These are phyloP conservation scores for Zygotorulaspora danielsina DNA, from an alignment of 805 yeast species.

Conservation along the genomic window DNA sequence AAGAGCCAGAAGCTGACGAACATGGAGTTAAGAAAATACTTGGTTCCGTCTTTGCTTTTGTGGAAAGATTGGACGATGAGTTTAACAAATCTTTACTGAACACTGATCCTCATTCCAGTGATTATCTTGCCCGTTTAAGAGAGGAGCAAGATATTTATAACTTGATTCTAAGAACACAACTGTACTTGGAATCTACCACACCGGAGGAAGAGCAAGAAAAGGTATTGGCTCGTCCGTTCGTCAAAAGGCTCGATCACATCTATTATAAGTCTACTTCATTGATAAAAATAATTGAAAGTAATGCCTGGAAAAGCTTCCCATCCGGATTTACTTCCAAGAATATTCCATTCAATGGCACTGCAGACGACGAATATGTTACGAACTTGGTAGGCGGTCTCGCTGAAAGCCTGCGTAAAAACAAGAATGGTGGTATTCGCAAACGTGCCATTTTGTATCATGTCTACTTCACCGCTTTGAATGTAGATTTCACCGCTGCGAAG, in stretches of 20 bases:
- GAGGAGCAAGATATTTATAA: conserved; percentile 78
- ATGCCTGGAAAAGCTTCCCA: conserved; percentile 63
- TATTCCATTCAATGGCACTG: conserved; percentile 28
- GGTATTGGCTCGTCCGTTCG: conserved; percentile 67
- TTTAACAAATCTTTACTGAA: conserved; percentile 80
- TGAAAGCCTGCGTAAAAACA: conserved; percentile 59
- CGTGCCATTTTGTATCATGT: conserved; percentile 81
- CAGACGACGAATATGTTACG: conserved; percentile 42
- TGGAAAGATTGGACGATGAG: conserved; percentile 94
- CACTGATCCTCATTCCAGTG: conserved; percentile 92
- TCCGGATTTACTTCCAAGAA: conserved; percentile 25
- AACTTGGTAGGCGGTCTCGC: conserved; percentile 62
- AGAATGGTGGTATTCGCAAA: conserved; percentile 66
- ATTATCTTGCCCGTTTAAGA: conserved; percentile 82
- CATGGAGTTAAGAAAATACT: conserved; percentile 66
- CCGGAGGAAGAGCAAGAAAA: conserved; percentile 46
- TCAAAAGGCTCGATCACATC: conserved; percentile 84
- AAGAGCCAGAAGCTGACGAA: conserved; percentile 60
- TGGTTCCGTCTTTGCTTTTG: conserved; percentile 81
- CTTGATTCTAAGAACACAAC: conserved; percentile 77
- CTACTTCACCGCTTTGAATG: conserved; percentile 87
- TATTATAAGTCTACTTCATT: conserved; percentile 86
- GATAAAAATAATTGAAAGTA: conserved; percentile 60
- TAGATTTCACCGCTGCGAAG: conserved; percentile 77
- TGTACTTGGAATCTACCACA: conserved; percentile 68